Conservation (phyloP, 352 stramenopile genomes). For the Globisporangium cederbergense region DNA sequence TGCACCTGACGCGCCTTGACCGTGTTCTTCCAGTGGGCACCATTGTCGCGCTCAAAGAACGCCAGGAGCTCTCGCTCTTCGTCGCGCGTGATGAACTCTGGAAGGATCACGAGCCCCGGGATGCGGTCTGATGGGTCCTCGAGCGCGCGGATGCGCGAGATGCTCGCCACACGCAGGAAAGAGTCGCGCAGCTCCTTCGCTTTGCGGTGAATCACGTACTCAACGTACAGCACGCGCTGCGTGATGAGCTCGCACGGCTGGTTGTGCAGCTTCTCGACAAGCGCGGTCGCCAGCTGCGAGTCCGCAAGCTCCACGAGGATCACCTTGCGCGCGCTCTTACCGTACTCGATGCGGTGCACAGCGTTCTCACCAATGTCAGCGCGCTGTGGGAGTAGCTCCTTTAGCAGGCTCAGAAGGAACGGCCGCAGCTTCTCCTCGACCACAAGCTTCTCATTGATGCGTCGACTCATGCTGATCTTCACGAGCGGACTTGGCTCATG, state of each 20-base stretch:
- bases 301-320: slow-evolving; percentile 41
- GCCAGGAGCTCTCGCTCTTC: slow-evolving; percentile 52
- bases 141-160: slow-evolving; percentile 41
- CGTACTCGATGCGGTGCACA: slow-evolving; percentile 54
- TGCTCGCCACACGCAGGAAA: slow-evolving; percentile 51
- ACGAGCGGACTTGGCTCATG: slow-evolving; percentile 49
- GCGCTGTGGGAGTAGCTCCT: slow-evolving; percentile 6
- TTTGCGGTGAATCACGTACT: slow-evolving; percentile 65
- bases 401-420: slow-evolving; percentile 28
- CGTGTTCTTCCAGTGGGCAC: slow-evolving; percentile 57
- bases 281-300: slow-evolving; percentile 11
- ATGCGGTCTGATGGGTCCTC: slow-evolving; percentile 43
- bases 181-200: slow-evolving; percentile 62
- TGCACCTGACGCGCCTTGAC: slow-evolving; percentile 83
- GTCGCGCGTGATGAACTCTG: slow-evolving; percentile 61
- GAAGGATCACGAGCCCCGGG: slow-evolving; percentile 56
- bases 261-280: slow-evolving; percentile 51
- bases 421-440: slow-evolving; percentile 41
- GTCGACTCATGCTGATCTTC: slow-evolving; percentile 72
- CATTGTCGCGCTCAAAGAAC: slow-evolving; percentile 57
- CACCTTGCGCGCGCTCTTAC: slow-evolving; percentile 45
- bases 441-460: slow-evolving; percentile 52
- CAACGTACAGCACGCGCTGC: slow-evolving; percentile 64
- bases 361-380: slow-evolving; percentile 9
- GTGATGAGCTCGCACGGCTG: slow-evolving; percentile 54